Evolutionary conservation across 352 stramenopile genomes (phyloP).

Genomic region (Lagenidium giganteum): DNA sequence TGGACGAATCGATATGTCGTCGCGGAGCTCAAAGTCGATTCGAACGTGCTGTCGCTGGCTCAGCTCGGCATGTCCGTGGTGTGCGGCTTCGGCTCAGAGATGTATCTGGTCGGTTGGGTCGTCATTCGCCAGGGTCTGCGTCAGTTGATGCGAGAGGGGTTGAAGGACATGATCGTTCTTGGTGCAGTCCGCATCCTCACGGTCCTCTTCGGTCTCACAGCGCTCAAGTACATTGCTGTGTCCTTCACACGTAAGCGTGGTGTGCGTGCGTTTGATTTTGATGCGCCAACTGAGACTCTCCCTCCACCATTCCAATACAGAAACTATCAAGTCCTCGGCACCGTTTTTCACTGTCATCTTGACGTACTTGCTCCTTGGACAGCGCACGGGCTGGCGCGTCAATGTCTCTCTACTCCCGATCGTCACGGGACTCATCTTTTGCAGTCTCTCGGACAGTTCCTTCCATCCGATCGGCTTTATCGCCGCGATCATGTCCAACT

Average conservation of each 20-base stretch:
- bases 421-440: slow-evolving; percentile 79
- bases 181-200: slow-evolving; percentile 80
- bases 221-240: slow-evolving; percentile 90
- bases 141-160: slow-evolving; percentile 47
- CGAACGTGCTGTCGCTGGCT: slow-evolving; percentile 68
- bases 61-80: slow-evolving; percentile 79
- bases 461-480: slow-evolving; percentile 88
- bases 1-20: slow-evolving; percentile 85
- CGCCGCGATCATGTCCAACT: slow-evolving; percentile 87
- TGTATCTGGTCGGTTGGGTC: slow-evolving; percentile 67
- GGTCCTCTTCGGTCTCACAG: slow-evolving; percentile 85
- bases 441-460: slow-evolving; percentile 79
- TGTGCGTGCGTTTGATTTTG: no score
- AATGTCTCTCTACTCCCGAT: slow-evolving; percentile 87
- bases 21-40: slow-evolving; percentile 66
- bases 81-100: slow-evolving; percentile 58
- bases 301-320: no score
- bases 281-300: no score
- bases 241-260: slow-evolving; percentile 78
- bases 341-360: slow-evolving; percentile 90
- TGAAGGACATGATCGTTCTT: slow-evolving; percentile 84
- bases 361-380: slow-evolving; percentile 77
- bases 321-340: slow-evolving; percentile 91
- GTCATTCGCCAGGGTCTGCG: slow-evolving; percentile 40
- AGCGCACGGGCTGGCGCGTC: slow-evolving; percentile 78